Evolutionary conservation across 75 land plant species (phyloP).

Genomic region (Sequoia sempervirens): DNA sequence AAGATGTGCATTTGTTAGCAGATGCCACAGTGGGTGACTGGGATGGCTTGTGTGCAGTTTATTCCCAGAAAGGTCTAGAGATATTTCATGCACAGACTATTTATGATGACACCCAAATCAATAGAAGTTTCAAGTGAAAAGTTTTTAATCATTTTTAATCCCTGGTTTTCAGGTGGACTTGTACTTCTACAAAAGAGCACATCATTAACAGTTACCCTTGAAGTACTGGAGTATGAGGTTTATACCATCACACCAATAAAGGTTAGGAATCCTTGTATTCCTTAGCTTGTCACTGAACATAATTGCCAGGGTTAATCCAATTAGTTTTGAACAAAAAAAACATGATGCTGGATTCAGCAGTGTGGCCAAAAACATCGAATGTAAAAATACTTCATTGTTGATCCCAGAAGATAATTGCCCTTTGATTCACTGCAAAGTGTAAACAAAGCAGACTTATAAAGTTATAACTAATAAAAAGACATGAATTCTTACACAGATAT

Average conservation of each 20-base stretch:
- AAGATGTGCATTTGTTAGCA: slow-evolving; percentile 54
- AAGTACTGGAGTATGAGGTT: slow-evolving; percentile 72
- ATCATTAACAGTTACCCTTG: slow-evolving; percentile 53
- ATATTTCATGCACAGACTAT: neutral
- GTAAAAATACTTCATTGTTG: too few relatives aligned
- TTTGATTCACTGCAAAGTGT: too few relatives aligned
- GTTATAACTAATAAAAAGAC: neutral
- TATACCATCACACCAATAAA: slow-evolving; percentile 73
- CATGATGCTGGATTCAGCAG: neutral
- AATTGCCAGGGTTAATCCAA: neutral
- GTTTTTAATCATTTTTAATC: neutral
- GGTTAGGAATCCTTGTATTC: slow-evolving; percentile 33
- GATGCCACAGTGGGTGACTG: slow-evolving; percentile 44
- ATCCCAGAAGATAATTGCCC: too few relatives aligned
- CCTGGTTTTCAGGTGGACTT: slow-evolving; percentile 34
- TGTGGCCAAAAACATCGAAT: too few relatives aligned
- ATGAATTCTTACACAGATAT: neutral
- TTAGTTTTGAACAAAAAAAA: neutral
- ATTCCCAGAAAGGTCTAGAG: slow-evolving; percentile 15
- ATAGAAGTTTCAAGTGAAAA: neutral
- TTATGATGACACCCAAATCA: neutral
- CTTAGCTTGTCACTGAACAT: neutral
- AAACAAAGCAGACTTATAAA: too few relatives aligned
- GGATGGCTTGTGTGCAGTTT: slow-evolving; percentile 43
- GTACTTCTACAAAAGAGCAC: slow-evolving; percentile 43